These are phyloP conservation scores for Erysimum cheiranthoides DNA, from an alignment of 345 rosid genomes.

Conservation along the genomic window DNA sequence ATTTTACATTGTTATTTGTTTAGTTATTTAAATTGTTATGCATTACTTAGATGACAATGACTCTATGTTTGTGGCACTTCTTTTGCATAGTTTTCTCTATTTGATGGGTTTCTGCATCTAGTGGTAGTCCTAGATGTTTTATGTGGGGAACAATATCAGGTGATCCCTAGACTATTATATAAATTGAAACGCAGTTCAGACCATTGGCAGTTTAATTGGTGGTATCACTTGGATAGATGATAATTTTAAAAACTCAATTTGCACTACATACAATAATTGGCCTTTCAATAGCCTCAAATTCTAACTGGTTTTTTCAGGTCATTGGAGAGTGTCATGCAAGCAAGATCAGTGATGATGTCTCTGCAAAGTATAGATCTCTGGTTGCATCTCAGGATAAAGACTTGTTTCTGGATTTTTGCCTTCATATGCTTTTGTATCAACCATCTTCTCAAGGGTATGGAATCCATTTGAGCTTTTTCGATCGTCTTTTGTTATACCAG, in stretches of 20 bases:
- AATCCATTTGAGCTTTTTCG: constrained; percentile 19
- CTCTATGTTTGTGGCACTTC: constrained; percentile 15
- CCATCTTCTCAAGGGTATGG: constrained; percentile 78
- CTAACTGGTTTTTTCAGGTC: constrained; percentile 59
- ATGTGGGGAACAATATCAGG: constrained; percentile 23
- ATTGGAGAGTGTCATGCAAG: constrained; percentile 89
- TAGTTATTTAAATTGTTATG: background rate
- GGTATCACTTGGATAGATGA: background rate
- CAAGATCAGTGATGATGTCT: constrained; percentile 63
- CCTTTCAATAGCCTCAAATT: constrained; percentile 5
- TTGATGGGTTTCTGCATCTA: constrained; percentile 23
- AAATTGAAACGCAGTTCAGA: constrained; percentile 6
- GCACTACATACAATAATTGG: background rate
- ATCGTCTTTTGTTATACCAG: constrained; percentile 18
- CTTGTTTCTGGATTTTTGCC: constrained; percentile 82
- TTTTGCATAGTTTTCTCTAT: background rate
- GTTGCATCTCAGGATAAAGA: constrained; percentile 62
- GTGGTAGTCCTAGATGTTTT: constrained; percentile 10
- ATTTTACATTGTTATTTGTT: background rate
- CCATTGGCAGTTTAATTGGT: constrained; percentile 20
- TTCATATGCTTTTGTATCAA: constrained; percentile 73
- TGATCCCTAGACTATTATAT: constrained; percentile 2
- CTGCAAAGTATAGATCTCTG: constrained; percentile 66
- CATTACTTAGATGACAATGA: constrained; percentile 20
- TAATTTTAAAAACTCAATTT: background rate